phyloP scores from a whole-genome alignment of 306 rosid genomes.

The Dryas octopetala region DNA sequence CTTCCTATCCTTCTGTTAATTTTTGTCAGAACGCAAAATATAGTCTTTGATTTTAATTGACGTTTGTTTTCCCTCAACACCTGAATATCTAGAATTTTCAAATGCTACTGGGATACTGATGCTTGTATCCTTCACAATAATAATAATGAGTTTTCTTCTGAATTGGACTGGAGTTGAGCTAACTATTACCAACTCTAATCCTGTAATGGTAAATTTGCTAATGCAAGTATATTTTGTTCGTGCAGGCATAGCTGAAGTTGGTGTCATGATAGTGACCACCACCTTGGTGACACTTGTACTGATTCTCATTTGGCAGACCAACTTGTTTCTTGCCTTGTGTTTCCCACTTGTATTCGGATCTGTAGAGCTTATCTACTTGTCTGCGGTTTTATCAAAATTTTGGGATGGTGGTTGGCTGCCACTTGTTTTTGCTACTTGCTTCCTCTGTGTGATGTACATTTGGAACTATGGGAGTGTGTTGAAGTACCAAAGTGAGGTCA shows the following conservation, averaged over 20 bases:
- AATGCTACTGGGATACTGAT: not conserved
- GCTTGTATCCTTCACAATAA: not conserved
- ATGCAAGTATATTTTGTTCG: slow-evolving; percentile 23
- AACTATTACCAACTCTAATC: not conserved
- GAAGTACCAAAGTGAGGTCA: slow-evolving; percentile 80
- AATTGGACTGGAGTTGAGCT: not conserved
- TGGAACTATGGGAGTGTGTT: slow-evolving; percentile 98
- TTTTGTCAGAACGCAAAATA: not conserved
- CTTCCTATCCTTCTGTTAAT: slow-evolving; percentile 22
- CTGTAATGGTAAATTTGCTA: slow-evolving; percentile 16
- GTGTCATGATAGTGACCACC: slow-evolving; percentile 94
- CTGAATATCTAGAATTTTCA: not conserved
- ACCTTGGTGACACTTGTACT: slow-evolving; percentile 83
- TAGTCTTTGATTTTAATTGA: not conserved
- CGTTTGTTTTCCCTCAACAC: not conserved
- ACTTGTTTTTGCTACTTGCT: slow-evolving; percentile 72
- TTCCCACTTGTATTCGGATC: slow-evolving; percentile 79
- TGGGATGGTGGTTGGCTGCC: slow-evolving; percentile 96
- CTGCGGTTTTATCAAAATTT: slow-evolving; percentile 73
- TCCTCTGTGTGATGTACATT: slow-evolving; percentile 89
- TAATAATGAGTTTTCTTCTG: not conserved
- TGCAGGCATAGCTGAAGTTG: slow-evolving; percentile 98
- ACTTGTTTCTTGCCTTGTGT: slow-evolving; percentile 67
- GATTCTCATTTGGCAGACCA: slow-evolving; percentile 96
- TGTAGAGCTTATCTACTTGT: slow-evolving; percentile 75